Evolutionary conservation across 1,284 basidiomycete species (phyloP).

Genomic region (Malassezia nana): DNA sequence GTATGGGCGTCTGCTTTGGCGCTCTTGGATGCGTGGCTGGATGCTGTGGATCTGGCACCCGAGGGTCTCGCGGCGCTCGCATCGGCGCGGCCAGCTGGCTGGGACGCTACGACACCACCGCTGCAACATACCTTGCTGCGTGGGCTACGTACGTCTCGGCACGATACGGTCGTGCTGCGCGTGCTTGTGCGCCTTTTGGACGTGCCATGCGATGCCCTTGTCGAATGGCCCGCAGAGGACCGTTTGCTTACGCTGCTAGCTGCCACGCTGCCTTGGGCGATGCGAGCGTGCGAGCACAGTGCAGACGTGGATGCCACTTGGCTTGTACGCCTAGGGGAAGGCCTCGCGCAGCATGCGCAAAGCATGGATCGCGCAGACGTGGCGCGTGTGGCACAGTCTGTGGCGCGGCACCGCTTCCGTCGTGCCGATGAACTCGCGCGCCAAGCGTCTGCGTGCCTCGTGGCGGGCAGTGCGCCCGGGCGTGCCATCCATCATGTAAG

Average conservation of each 20-base stretch:
- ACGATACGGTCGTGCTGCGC: conserved; percentile 61
- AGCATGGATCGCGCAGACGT: conserved; percentile 67
- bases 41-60: conserved; percentile 48
- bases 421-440: conserved; percentile 87
- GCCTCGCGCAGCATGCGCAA: conserved; percentile 57
- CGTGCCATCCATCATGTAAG: conserved; percentile 58
- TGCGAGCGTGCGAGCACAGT: conserved; percentile 60
- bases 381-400: conserved; percentile 74
- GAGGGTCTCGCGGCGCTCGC: conserved; percentile 59
- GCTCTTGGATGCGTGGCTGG: conserved; percentile 6
- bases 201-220: not conserved
- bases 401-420: conserved; percentile 75
- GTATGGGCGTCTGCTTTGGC: conserved; percentile 67
- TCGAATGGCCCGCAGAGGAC: not conserved
- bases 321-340: conserved; percentile 5
- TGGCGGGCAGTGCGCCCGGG: not conserved
- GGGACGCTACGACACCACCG: conserved; percentile 59
- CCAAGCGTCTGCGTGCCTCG: conserved; percentile 71
- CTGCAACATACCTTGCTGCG: conserved; percentile 68
- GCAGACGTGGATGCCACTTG: not conserved
- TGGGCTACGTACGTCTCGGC: conserved; percentile 69
- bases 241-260: conserved; percentile 57
- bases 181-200: conserved; percentile 52
- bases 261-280: conserved; percentile 74
- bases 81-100: conserved; percentile 58